Conservation (phyloP, 177 flowering plant genomes). For the Tripterygium wilfordii region DNA sequence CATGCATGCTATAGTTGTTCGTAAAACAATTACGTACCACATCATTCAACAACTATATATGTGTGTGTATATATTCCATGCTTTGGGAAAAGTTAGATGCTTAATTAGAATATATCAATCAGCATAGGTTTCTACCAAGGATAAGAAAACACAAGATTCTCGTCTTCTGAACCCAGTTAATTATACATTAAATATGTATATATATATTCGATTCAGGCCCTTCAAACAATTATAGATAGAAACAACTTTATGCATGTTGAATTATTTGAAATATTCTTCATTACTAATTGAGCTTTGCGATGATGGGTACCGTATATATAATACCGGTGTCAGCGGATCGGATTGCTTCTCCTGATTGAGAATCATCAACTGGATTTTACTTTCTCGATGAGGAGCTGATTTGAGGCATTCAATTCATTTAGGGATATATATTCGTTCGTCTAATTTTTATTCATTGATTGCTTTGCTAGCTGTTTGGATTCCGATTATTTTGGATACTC, state of each 20-base stretch:
- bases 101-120: too few species aligned
- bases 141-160: constrained; percentile 18
- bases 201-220: too few species aligned
- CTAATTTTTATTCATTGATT: constrained; percentile 1
- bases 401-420: constrained; percentile 21
- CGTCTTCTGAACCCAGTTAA: too few species aligned
- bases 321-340: constrained; percentile 32
- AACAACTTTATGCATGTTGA: too few species aligned
- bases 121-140: constrained; percentile 12
- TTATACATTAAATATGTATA: too few species aligned
- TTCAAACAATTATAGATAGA: too few species aligned
- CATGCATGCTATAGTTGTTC: too few species aligned
- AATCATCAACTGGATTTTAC: constrained; percentile 25
- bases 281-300: constrained; percentile 29
- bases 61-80: too few species aligned
- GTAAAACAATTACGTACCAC: too few species aligned
- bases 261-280: constrained; percentile 32
- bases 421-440: constrained; percentile 20
- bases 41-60: too few species aligned
- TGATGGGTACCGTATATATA: constrained; percentile 29
- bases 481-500: constrained; percentile 7
- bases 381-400: constrained; percentile 13
- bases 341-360: constrained; percentile 22
- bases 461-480: constrained; percentile 10
- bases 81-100: too few species aligned